phyloP scores from a whole-genome alignment of 2,329 filamentous ascomycete genomes.

The Sclerotinia subarctica region DNA sequence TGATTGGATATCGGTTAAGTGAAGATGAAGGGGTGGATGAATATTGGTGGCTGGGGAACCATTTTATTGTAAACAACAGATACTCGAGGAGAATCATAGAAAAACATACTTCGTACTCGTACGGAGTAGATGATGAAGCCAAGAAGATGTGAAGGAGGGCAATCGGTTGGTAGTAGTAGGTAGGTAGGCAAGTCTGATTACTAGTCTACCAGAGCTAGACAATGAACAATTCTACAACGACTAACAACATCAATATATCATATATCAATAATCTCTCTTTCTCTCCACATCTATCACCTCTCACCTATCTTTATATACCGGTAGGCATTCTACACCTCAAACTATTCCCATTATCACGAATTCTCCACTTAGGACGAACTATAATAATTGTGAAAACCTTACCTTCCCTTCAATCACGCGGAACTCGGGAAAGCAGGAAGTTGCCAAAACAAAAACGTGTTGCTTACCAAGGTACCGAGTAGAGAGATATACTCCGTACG shows the following conservation, averaged over 20 bases:
- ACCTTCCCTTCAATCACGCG: not conserved
- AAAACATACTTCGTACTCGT: not conserved
- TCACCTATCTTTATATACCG: not conserved
- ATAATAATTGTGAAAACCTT: conserved; percentile 5
- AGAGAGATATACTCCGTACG: not conserved
- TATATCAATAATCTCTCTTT: not conserved
- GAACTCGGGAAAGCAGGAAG: not conserved
- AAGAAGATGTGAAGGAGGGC: too few species aligned
- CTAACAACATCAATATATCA: too few species aligned
- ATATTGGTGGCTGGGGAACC: conserved; percentile 12
- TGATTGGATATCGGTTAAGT: conserved; percentile 13
- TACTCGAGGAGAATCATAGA: too few species aligned
- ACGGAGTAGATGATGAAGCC: not conserved
- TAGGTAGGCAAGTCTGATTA: not conserved
- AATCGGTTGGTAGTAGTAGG: not conserved
- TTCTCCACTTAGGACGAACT: conserved; percentile 7
- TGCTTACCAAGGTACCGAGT: not conserved
- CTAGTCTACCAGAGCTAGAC: not conserved
- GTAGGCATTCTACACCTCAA: not conserved
- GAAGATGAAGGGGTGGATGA: not conserved
- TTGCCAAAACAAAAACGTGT: not conserved
- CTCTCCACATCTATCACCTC: not conserved
- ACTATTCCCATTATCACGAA: not conserved
- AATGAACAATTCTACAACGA: not conserved
- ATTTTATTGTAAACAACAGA: not conserved